These are phyloP conservation scores for Rhodotorula sphaerocarpa DNA, from an alignment of 768 basidiomycete species.

Conservation along the genomic window DNA sequence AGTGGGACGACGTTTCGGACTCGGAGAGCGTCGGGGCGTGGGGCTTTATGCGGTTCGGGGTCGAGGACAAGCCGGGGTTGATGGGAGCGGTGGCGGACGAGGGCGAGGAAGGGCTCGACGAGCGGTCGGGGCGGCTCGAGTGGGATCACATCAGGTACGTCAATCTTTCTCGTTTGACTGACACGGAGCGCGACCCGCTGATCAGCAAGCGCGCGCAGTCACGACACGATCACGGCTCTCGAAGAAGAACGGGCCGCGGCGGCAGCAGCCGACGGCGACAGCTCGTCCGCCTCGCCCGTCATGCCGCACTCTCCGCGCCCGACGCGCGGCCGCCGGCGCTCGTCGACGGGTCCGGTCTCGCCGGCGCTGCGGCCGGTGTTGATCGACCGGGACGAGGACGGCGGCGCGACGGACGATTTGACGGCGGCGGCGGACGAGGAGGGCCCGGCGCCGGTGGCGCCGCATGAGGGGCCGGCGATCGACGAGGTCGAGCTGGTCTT, in stretches of 20 bases:
- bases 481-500: conserved; percentile 38
- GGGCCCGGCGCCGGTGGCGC: conserved; percentile 23
- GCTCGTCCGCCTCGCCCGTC: neutral
- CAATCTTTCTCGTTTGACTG: too few relatives aligned
- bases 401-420: neutral
- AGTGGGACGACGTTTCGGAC: conserved; percentile 81
- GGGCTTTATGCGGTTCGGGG: conserved; percentile 68
- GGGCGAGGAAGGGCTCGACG: conserved; percentile 23
- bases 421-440: conserved; percentile 7
- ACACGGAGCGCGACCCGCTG: too few relatives aligned
- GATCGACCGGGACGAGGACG: conserved; percentile 35
- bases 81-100: conserved; percentile 11
- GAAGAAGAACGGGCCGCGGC: conserved; percentile 37
- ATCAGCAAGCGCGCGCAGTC: too few relatives aligned
- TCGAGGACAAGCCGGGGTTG: conserved; percentile 27
- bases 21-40: conserved; percentile 67
- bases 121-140: conserved; percentile 22
- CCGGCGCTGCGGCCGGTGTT: conserved; percentile 39
- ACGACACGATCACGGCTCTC: conserved; percentile 37
- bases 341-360: conserved; percentile 36
- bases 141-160: conserved; percentile 39
- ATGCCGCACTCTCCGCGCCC: conserved; percentile 33
- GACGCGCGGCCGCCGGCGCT: conserved; percentile 14
- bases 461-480: conserved; percentile 31
- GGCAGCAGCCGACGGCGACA: too few relatives aligned